phyloP scores from a whole-genome alignment of 2,329 filamentous ascomycete genomes.

The Hymenoscyphus occultus region DNA sequence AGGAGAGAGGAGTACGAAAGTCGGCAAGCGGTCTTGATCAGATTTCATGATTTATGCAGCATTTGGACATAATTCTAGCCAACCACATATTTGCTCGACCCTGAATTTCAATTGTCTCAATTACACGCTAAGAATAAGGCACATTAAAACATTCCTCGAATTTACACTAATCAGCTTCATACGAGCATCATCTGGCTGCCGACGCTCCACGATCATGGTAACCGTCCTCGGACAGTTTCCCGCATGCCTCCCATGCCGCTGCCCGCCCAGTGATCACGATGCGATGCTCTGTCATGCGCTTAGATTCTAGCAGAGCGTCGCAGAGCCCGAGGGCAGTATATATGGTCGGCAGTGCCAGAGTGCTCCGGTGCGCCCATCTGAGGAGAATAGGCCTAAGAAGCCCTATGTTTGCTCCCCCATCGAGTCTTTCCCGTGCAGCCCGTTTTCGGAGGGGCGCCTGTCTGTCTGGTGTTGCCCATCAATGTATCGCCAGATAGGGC shows the following conservation, averaged over 20 bases:
- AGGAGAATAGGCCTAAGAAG: not conserved
- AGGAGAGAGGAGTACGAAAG: conserved; percentile 26
- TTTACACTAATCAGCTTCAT: not conserved
- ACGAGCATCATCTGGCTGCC: not conserved
- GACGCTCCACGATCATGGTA: not conserved
- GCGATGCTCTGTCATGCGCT: not conserved
- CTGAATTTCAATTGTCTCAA: conserved; percentile 23
- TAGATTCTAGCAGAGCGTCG: not conserved
- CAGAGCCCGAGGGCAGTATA: not conserved
- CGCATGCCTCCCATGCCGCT: conserved; percentile 8
- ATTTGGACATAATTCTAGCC: conserved; percentile 17
- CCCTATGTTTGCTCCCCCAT: not conserved
- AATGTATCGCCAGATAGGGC: not conserved
- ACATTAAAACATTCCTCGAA: conserved; percentile 13
- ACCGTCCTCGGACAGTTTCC: conserved; percentile 13
- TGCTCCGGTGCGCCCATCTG: not conserved
- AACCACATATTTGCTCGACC: conserved; percentile 20
- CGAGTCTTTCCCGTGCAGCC: conserved; percentile 24
- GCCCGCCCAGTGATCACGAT: not conserved
- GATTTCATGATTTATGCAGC: conserved; percentile 17
- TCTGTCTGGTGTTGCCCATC: conserved; percentile 15
- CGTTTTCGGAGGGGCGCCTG: conserved; percentile 24
- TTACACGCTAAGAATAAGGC: conserved; percentile 16
- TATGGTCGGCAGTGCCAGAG: not conserved
- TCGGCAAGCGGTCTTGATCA: conserved; percentile 16